phyloP scores from a whole-genome alignment of 345 rosid species.

The Pistacia integerrima region DNA sequence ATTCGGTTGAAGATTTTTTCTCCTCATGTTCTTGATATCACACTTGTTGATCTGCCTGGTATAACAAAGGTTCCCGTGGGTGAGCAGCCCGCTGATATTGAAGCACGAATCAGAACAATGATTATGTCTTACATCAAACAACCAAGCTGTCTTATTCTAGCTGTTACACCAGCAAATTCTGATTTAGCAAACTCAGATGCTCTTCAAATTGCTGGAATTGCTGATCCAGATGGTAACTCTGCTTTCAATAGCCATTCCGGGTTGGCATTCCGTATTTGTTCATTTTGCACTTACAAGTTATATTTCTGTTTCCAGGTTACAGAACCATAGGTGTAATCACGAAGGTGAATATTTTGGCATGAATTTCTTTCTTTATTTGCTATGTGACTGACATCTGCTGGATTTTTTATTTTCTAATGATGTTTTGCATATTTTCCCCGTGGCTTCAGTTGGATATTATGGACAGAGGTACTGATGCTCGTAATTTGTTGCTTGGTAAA shows the following conservation, averaged over 20 bases:
- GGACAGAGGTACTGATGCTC: constrained; percentile 99
- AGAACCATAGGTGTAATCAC: constrained; percentile 92
- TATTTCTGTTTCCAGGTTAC: constrained; percentile 50
- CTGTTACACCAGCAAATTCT: constrained; percentile 90
- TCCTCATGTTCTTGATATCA: constrained; percentile 91
- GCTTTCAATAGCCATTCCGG: constrained; percentile 1
- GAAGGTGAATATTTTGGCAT: constrained; percentile 53
- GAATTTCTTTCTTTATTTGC: not conserved
- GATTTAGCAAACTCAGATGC: constrained; percentile 98
- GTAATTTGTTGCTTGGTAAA: constrained; percentile 87
- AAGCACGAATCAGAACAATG: constrained; percentile 95
- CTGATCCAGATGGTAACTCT: constrained; percentile 86
- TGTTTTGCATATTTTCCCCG: constrained; percentile 19
- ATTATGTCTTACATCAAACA: constrained; percentile 90
- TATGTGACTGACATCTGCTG: constrained; percentile 3
- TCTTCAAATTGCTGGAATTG: constrained; percentile 87
- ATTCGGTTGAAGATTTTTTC: constrained; percentile 87
- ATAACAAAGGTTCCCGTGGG: constrained; percentile 97
- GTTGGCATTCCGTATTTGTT: not conserved
- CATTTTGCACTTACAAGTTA: constrained; percentile 9
- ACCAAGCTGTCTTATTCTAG: constrained; percentile 80
- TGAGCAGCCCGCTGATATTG: constrained; percentile 93
- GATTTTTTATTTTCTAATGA: constrained; percentile 24
- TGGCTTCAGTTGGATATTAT: constrained; percentile 84
- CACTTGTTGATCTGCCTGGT: constrained; percentile 96